A percentile compares a stretch with the other conserved stretches of the same genome.
These are phyloP conservation scores for Botrytis elliptica DNA, from an alignment of 2,329 filamentous ascomycete genomes.

Conservation along the genomic window DNA sequence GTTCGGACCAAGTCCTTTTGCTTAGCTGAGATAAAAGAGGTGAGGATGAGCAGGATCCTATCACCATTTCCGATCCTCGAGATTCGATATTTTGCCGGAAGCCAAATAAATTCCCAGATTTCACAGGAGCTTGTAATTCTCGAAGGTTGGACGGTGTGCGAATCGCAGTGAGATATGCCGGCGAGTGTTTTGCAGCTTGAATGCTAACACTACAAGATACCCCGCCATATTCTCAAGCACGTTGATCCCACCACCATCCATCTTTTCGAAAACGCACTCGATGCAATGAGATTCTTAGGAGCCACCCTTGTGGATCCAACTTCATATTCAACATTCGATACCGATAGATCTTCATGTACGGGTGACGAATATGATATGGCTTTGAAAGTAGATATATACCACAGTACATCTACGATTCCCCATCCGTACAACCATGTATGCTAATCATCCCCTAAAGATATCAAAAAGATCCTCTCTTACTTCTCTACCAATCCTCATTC, in stretches of 20 bases:
- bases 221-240: conserved; percentile 4
- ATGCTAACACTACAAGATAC: background rate
- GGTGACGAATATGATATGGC: conserved; percentile 10
- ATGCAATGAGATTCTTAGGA: conserved; percentile 33
- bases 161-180: background rate
- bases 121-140: background rate
- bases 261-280: conserved; percentile 7
- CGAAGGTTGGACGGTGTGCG: conserved; percentile 4
- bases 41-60: conserved; percentile 6
- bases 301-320: conserved; percentile 62
- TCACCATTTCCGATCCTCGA: conserved; percentile 4
- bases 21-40: background rate
- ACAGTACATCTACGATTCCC: background rate
- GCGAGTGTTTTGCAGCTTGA: background rate
- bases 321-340: conserved; percentile 52
- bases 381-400: conserved; percentile 5
- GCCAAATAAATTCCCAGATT: background rate
- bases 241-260: background rate
- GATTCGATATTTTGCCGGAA: background rate
- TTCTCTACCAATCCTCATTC: conserved; percentile 13
- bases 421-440: background rate
- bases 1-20: background rate
- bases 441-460: background rate
- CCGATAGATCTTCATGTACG: conserved; percentile 40
- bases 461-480: background rate